A percentile compares a stretch with the other conserved stretches of the same genome.
phyloP scores from a whole-genome alignment of 2,329 filamentous ascomycete species.

The Parafenestella ontariensis region DNA sequence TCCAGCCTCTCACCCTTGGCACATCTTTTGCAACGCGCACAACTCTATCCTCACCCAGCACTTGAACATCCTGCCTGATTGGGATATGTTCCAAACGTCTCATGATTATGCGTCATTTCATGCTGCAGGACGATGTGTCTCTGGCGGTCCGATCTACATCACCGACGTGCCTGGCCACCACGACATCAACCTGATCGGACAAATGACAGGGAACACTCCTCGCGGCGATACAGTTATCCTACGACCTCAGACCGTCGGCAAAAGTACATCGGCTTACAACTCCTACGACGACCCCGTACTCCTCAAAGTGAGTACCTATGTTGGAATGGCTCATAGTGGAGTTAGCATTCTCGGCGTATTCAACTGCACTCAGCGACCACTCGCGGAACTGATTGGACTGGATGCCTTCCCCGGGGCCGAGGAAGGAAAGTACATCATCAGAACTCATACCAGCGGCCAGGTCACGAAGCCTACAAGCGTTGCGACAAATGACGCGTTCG shows the following conservation, averaged over 20 bases:
- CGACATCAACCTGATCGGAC: slow-evolving; percentile 73
- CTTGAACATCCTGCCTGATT: slow-evolving; percentile 86
- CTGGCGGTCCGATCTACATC: slow-evolving; percentile 92
- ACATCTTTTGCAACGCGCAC: slow-evolving; percentile 92
- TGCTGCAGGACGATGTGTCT: slow-evolving; percentile 86
- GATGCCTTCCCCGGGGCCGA: slow-evolving; percentile 75
- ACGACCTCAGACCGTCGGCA: slow-evolving; percentile 76
- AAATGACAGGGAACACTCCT: slow-evolving; percentile 80
- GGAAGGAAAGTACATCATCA: slow-evolving; percentile 70
- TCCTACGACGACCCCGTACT: slow-evolving; percentile 76
- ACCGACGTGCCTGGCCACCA: slow-evolving; percentile 88
- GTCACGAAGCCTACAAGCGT: slow-evolving; percentile 62
- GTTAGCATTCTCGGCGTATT: slow-evolving; percentile 83
- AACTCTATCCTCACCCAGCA: slow-evolving; percentile 83
- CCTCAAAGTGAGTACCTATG: slow-evolving; percentile 80
- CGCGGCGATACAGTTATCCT: slow-evolving; percentile 80
- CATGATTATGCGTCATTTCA: slow-evolving; percentile 81
- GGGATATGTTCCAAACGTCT: slow-evolving; percentile 76
- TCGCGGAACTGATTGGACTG: slow-evolving; percentile 75
- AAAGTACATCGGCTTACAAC: slow-evolving; percentile 75
- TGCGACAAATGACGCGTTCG: slow-evolving; percentile 56
- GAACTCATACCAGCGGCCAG: slow-evolving; percentile 72
- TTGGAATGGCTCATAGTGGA: slow-evolving; percentile 71
- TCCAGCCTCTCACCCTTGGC: slow-evolving; percentile 85
- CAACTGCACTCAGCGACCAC: slow-evolving; percentile 71